phyloP scores from a whole-genome alignment of 2,329 filamentous ascomycete species.

The Calycina marina region DNA sequence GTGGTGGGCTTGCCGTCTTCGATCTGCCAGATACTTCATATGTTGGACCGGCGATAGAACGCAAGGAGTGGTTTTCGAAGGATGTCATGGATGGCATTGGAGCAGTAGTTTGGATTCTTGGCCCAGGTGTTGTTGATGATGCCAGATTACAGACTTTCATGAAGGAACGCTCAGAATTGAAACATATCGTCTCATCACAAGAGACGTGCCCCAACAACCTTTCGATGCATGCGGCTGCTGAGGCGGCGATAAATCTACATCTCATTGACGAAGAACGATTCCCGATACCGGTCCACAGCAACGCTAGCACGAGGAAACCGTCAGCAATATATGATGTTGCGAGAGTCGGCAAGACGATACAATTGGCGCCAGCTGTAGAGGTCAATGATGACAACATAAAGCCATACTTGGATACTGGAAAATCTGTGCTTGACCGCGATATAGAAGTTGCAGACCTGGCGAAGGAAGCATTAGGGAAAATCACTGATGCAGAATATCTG shows the following conservation, averaged over 20 bases:
- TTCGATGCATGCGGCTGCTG: constrained; percentile 49
- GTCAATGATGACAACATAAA: constrained; percentile 30
- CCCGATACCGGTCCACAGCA: constrained; percentile 52
- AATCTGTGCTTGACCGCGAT: constrained; percentile 26
- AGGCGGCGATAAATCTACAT: constrained; percentile 53
- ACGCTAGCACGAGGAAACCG: constrained; percentile 7
- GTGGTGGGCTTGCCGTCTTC: constrained; percentile 63
- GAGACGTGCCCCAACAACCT: constrained; percentile 67
- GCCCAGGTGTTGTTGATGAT: constrained; percentile 49
- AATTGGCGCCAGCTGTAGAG: constrained; percentile 18
- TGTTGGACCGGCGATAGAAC: constrained; percentile 50
- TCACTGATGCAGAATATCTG: constrained; percentile 31
- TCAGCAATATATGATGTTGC: constrained; percentile 10
- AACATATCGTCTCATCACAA: constrained; percentile 64
- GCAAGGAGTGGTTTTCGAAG: constrained; percentile 55
- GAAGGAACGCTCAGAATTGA: constrained; percentile 38
- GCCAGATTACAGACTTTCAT: constrained; percentile 56
- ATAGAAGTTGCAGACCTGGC: constrained; percentile 39
- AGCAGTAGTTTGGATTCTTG: constrained; percentile 70
- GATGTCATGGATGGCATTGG: constrained; percentile 53
- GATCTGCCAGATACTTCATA: constrained; percentile 63
- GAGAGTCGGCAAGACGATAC: constrained; percentile 12
- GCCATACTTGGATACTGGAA: constrained; percentile 33
- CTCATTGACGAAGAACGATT: constrained; percentile 64
- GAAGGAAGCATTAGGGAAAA: constrained; percentile 26